Evolutionary conservation across 192 early-diverging fungal species (phyloP), one percentile per base, ranked within the genome.

Genomic region (Backusella liffmaniae): DNA sequence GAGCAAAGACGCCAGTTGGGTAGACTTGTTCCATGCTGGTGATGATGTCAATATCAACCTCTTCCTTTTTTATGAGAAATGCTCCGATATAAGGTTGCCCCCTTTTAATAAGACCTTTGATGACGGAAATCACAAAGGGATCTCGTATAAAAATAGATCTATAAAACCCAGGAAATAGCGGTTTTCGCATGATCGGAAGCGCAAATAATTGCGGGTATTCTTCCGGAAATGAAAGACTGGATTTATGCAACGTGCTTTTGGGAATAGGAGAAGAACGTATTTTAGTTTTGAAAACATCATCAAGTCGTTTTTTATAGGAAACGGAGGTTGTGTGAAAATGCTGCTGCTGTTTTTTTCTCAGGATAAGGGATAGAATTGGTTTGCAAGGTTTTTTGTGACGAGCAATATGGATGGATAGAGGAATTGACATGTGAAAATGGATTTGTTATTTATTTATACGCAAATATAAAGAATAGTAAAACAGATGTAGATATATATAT

Each of bases 71-170:
- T 15, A 97, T 84, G 79, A 98, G 84, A 81, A 98, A 97, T 18
- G 96, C 96, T n/a, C 94, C 96, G 7, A 99, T 90, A 79, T 97
- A 99, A 23, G 98, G 96, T 83, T 98, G 94, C 8, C 94, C 90
- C 41, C 94, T 91, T 79, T 95, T 92, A 62, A 97, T 86, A n/a
- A 98, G 83, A 73, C 94, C 91, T 81, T 97, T 94, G 68, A 99
- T 93, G 3, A 96, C 94, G 41, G 90, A 89, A 62, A 93, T 96
- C 4, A 96, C 96, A 68, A 93, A 84, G 0, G 96, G 95, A 80
- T 98, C 94, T 82, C 96, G 96, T 73, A 99, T 95, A 44, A 96
- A 95, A n/a, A 99, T 91, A 8, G 96, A 94, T 84, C 97, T 99
- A 88, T 97, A 99, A 80, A 97, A 96, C 30, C 96, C 96, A 29